Base-by-base conservation (phyloP, 331 rosid genomes). In the Saraca asoca region DNA sequence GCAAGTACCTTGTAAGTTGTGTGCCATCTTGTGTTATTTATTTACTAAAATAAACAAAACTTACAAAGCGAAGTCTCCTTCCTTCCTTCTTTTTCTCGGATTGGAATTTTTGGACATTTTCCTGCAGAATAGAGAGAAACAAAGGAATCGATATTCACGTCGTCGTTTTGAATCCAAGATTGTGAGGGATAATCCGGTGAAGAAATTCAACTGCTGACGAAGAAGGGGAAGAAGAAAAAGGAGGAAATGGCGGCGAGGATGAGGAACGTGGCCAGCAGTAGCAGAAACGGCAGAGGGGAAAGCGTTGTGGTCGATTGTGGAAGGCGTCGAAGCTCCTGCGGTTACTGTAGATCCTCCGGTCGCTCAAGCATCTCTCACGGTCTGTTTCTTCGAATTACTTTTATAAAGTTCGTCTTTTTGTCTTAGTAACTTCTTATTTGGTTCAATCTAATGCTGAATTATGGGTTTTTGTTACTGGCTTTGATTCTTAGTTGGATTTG, bases 321-420 rank as follows among this genome's bases (percentile, higher is more conserved):
- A 66, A 80, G 73, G 49, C 75, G 74, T 18, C 76, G 70, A 63
- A 60, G 82, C 80, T 67, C 88, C 33, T 91, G 97, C 61, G 97
- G 90, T 35, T 91, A 91, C 43, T 91, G 97, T 61, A 73, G 66
- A 85, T 85, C 95, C 42, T 46, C 82, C 4, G 72, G 78, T 78
- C 83, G 62, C 51, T 57, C 74, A 62, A 81, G 92, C 76, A 82
- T 87, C 77, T 78, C 95, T 75, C 89, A 91, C 51, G 96, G 96
- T 91, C 66, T 39, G 7, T 70, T 9, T 3, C 18, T 13, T 53
- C 44, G 17, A 8, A 4, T 2, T 42, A n/a, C 12, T 11, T 24
- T 13, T 48, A 34, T 16, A 17, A n/a, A 16, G 12, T 51, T 7
- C 6, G 35, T 16, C 46, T 44, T 56, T 24, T 37, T 15, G 5